Evolutionary conservation across 805 yeast genomes (phyloP), one percentile per base, ranked within the genome.

Genomic region (Spathaspora girioi): DNA sequence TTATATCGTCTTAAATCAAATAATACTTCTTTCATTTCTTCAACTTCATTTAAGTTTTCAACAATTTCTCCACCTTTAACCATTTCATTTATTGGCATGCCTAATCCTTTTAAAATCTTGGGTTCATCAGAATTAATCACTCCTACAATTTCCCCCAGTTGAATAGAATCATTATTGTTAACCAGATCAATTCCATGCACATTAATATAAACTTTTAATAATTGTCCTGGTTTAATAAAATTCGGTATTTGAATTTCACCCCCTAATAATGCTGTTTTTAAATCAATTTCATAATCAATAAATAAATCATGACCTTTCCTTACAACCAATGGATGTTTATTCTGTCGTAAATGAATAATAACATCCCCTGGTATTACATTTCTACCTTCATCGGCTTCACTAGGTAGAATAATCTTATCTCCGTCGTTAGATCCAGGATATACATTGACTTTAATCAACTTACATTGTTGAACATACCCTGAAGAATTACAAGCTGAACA

Each of bases 341-440:
- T 53, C 56, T 78, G 77, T 38, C 73, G 72, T 20, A 86, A 63
- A 1, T 78, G 80, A 9, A 86, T 76, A 2, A 84, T 67, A 6
- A 86, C 85, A 62, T 86, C 89, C 1, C 92, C 92, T 0, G 91
- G 87, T 2, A 78, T 66, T 2, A 81, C 68, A 53, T 76, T 73
- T 17, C 78, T 63, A 0, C 82, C 86, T 63, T 85, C 87, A 59
- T 86, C 91, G 0, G 85, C 88, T 58, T 80, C 84, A 5, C 83
- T 80, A n/a, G 76, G 68, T 18, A 84, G 66, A 1, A 81, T 68
- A 17, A 84, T 74, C 44, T 70, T 66, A 54, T 82, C 82, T 0
- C 84, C 83, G 47, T 77, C 63, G 42, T 67, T 66, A 41, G 81
- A 70, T 2, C 92, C 92, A 2, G 83, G 82, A 15, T 77, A 74